These are phyloP conservation scores for Cucurbita argyrosperma DNA, from an alignment of 306 rosid species.

Conservation along the genomic window DNA sequence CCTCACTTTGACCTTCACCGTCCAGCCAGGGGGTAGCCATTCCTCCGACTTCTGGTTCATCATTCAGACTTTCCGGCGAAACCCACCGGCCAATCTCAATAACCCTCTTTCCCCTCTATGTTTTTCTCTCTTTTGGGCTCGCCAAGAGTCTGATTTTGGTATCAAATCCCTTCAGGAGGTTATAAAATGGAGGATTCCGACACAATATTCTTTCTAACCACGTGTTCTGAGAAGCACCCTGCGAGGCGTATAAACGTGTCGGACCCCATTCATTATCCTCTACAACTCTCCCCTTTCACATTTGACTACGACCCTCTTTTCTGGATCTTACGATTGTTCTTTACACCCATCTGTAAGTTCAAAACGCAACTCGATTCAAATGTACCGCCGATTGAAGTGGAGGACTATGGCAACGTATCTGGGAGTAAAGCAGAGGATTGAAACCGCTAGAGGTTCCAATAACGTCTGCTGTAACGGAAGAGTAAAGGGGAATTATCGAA, in stretches of 20 bases:
- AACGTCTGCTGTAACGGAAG: neutral
- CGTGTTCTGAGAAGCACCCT: slow-evolving; percentile 8
- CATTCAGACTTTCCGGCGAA: slow-evolving; percentile 25
- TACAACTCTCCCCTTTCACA: neutral
- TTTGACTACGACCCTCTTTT: neutral
- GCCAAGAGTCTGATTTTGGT: neutral
- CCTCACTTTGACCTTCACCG: slow-evolving; percentile 36
- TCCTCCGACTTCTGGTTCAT: slow-evolving; percentile 23
- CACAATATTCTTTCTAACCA: slow-evolving; percentile 9
- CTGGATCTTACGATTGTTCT: neutral
- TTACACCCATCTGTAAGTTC: neutral
- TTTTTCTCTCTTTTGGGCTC: neutral
- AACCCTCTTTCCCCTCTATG: neutral
- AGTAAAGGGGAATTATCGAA: neutral
- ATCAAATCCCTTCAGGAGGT: neutral
- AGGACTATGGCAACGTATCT: neutral
- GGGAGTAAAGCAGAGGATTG: neutral
- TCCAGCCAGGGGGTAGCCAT: slow-evolving; percentile 63
- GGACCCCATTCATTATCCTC: slow-evolving; percentile 1
- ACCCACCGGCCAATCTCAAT: slow-evolving; percentile 3
- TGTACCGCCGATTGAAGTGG: neutral
- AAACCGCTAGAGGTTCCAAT: neutral
- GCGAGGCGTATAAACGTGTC: slow-evolving; percentile 8
- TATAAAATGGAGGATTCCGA: slow-evolving; percentile 4
- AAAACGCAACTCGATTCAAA: neutral